Percentiles rank a stretch among this genome's conserved stretches.
Evolutionary conservation across 768 basidiomycete genomes (phyloP).

Genomic region (Erythrobasidium yunnanense): DNA sequence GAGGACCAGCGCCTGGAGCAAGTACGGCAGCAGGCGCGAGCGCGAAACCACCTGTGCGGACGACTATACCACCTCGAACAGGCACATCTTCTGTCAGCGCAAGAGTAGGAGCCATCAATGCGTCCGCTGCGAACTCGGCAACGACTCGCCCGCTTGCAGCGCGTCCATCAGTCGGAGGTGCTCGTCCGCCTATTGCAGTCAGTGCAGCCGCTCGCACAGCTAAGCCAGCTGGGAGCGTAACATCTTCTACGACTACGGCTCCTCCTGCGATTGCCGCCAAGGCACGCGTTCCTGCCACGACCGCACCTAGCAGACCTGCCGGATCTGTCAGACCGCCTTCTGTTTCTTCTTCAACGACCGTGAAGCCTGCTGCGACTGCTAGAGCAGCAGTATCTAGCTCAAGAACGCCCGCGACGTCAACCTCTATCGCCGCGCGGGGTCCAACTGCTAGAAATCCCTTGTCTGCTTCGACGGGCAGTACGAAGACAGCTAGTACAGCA

Average conservation of each 20-base stretch:
- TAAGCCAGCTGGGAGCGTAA: too few species aligned
- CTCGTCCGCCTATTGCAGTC: background rate
- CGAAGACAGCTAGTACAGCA: background rate
- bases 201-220: too few species aligned
- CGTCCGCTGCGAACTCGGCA: background rate
- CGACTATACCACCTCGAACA: too few species aligned
- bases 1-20: background rate
- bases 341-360: background rate
- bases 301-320: too few species aligned
- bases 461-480: slow-evolving; percentile 5
- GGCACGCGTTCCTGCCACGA: too few species aligned
- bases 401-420: background rate
- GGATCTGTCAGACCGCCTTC: background rate
- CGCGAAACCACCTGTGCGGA: too few species aligned
- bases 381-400: background rate
- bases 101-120: too few species aligned
- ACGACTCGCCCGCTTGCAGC: background rate
- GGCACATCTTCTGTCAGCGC: too few species aligned
- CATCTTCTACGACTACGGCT: too few species aligned
- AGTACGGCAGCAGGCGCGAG: background rate
- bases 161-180: background rate
- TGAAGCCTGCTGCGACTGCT: background rate
- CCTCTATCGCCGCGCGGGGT: too few species aligned
- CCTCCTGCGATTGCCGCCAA: too few species aligned
- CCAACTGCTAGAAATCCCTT: background rate